Evolutionary conservation across 805 yeast genomes (phyloP).

Genomic region (Lipomyces yamanashiensis): DNA sequence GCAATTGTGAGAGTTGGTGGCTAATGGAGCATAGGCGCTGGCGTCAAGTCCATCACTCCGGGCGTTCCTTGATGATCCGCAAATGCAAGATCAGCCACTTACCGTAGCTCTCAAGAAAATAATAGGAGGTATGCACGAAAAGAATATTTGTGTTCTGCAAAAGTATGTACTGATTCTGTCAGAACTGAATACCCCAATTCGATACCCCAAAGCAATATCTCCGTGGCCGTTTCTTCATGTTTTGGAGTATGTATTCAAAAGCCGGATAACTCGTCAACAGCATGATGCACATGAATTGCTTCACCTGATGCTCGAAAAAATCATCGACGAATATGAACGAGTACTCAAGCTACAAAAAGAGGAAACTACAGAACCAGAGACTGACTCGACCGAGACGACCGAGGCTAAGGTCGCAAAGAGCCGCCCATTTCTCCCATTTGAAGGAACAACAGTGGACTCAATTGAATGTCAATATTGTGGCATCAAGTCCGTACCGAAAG

Average conservation of each 20-base stretch:
- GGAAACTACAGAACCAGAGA: conserved; percentile 13
- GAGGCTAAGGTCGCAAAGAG: conserved; percentile 7
- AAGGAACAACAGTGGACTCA: conserved; percentile 67
- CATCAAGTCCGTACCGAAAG: conserved; percentile 60
- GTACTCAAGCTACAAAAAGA: conserved; percentile 32
- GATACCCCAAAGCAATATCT: conserved; percentile 59
- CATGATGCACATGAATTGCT: conserved; percentile 96
- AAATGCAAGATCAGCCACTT: conserved; percentile 23
- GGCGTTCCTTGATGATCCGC: conserved; percentile 23
- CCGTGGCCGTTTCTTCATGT: conserved; percentile 80
- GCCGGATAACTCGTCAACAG: conserved; percentile 77
- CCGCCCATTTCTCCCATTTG: conserved; percentile 62
- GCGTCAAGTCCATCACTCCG: conserved; percentile 29
- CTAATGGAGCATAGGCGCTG: conserved; percentile 20
- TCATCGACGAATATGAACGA: conserved; percentile 63
- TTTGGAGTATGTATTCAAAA: conserved; percentile 71
- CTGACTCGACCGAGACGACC: neutral
- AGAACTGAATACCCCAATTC: conserved; percentile 65
- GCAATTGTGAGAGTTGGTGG: neutral
- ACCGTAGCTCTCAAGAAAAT: conserved; percentile 29
- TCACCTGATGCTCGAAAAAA: conserved; percentile 76
- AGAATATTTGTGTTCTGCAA: neutral
- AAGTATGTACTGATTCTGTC: neutral
- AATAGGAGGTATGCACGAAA: conserved; percentile 22
- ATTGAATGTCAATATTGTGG: conserved; percentile 73